phyloP scores from a whole-genome alignment of 2,329 filamentous ascomycete species.

The Colletotrichum chrysophilum region DNA sequence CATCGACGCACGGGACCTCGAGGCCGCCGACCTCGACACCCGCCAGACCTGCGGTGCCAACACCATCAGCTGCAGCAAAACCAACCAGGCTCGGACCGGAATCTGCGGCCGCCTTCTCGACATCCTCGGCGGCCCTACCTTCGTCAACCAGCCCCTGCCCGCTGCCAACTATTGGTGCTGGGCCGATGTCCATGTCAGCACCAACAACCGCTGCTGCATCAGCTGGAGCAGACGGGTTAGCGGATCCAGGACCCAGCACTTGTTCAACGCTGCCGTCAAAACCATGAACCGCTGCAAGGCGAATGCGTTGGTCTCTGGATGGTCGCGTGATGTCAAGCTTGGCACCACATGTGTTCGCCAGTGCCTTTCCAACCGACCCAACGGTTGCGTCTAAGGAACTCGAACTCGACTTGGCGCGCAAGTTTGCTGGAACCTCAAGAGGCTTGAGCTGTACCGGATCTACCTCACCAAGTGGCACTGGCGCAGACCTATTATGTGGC shows the following conservation, averaged over 20 bases:
- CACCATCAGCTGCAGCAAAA: neutral
- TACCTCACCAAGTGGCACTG: no score
- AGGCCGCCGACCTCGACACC: fast-evolving
- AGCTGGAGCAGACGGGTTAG: neutral
- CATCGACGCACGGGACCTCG: neutral
- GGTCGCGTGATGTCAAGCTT: neutral
- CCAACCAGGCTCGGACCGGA: fast-evolving
- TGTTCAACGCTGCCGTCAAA: neutral
- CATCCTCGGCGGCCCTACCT: neutral
- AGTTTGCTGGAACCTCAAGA: slow-evolving; percentile 11
- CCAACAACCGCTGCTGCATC: neutral
- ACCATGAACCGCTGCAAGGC: neutral
- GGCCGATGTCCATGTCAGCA: neutral
- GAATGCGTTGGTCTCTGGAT: neutral
- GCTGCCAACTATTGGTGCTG: neutral
- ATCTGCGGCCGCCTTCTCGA: neutral
- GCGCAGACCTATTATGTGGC: no score
- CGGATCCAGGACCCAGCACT: fast-evolving
- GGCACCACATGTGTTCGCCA: fast-evolving
- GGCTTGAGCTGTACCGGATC: slow-evolving; percentile 53
- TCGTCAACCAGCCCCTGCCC: neutral
- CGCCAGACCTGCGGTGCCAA: neutral
- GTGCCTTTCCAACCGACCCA: neutral
- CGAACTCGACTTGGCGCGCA: no score
- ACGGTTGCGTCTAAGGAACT: neutral